Evolutionary conservation across 1,284 basidiomycete genomes (phyloP), one percentile per base, ranked within the genome.

Genomic region (Malassezia pachydermatis): DNA sequence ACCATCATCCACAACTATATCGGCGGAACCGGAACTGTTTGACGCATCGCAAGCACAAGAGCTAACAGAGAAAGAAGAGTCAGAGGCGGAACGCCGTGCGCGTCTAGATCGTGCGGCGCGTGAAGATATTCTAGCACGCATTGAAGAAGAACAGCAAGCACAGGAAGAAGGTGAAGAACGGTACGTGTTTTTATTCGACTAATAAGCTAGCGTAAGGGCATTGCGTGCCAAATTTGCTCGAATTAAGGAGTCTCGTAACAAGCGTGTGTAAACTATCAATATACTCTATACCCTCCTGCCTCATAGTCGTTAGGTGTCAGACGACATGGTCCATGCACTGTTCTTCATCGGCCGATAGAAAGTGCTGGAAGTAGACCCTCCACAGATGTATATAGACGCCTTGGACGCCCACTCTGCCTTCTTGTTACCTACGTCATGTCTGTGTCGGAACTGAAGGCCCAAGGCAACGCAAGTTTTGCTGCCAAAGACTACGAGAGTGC

Each of bases 391-490:
- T 43, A 43, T 29, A 29, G 27, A 19, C 39, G 39, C 29, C 11
- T 3, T 17, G 34, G n/a, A 36, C n/a, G 34, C 10, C 34, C 3
- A 6, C 5, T 11, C 38, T 7, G 11, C 19, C 28, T 9, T 7
- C 23, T 32, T 28, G 35, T 24, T 30, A 32, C 38, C 33, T 22
- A n/a, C 39, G 35, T 23, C 10, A 67, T 70, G 65, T 68, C 65
- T 16, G 65, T 62, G 24, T 57, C 67, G 17, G 67, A 70, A 24
- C 59, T 68, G 56, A 70, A 70, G 48, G 64, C 66, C 28, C 60
- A 70, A 42, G 67, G 66, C 47, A 68, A 68, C 46, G 62, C 67
- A n/a, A 65, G 65, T 41, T 70, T 70, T 58, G 64, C 63, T 16
- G 58, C 62, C 29, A 70, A 70, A 50, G 63, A 67, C 51, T 70